Evolutionary conservation across 1,139 yeast genomes (phyloP), one percentile per base, ranked within the genome.

Genomic region (Maudiozyma humilis): DNA sequence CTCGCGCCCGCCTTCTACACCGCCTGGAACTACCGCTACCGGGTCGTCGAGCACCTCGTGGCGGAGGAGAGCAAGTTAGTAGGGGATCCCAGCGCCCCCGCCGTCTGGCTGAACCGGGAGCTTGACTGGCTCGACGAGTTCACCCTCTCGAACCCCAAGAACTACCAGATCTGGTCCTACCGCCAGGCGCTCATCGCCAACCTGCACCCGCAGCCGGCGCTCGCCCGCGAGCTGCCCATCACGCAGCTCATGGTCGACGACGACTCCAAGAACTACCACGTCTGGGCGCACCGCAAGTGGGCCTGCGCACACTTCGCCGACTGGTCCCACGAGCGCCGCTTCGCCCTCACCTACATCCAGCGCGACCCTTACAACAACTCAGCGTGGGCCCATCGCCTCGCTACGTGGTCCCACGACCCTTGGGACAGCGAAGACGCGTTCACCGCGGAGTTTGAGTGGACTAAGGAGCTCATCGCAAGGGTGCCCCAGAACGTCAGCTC

Each of bases 101-200:
- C 44, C 12, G 30, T 8, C 36, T 47, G 40, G 44, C 44, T 76
- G 33, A 56, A 62, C 16, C 65, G 68, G 13, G 93, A 83, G 57
- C 65, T 83, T 34, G 75, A 76, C 38, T 88, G 95, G 95, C 73
- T 89, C 52, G 93, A 86, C 53, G 71, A 72, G 34, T 67, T 84
- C 36, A 91, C 96, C 0, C 60, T 83, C 43, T 79, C 75, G 8
- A 81, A 85, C 60, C 83, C 89, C 39, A 91, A 91, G 63, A 91
- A 89, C 66, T 91, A 93, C 66, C 99, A 91, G 64, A 82, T 91
- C 23, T 91, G 98, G 98, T 86, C 88, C 56, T 87, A 89, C 59
- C 75, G 96, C 43, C 89, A 84, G 57, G 63, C 76, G 40, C 55
- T 82, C 5, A 66, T 80, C 43, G 69, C 68, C 36, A 34, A 40